Conservation (phyloP, 1,284 basidiomycete genomes). For the Ustilago vetiveriae region DNA sequence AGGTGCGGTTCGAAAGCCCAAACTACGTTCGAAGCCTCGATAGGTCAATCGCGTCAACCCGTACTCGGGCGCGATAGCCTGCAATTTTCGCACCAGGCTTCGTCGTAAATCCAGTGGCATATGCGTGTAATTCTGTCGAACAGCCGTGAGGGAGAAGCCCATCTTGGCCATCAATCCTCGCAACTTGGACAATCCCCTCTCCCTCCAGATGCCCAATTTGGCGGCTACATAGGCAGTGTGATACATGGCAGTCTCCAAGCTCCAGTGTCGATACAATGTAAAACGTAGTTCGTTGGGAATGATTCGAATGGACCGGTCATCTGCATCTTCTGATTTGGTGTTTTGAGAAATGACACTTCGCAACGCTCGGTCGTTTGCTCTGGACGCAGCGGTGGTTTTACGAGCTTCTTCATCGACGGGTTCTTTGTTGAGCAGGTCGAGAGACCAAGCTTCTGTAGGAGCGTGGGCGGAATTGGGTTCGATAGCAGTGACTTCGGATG, state of each 20-base stretch:
- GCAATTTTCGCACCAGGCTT: conserved; percentile 81
- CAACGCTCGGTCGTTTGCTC: conserved; percentile 5
- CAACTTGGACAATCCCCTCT: conserved; percentile 85
- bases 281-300: conserved; percentile 72
- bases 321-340: conserved; percentile 48
- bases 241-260: conserved; percentile 94
- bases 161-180: conserved; percentile 96
- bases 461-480: conserved; percentile 17
- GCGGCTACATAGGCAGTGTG: conserved; percentile 96
- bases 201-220: conserved; percentile 95
- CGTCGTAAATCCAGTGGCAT: conserved; percentile 96
- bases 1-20: conserved; percentile 85
- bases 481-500: conserved; percentile 57
- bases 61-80: conserved; percentile 92
- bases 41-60: conserved; percentile 94
- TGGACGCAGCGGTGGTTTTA: not conserved
- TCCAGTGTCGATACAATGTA: conserved; percentile 96
- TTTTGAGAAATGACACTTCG: conserved; percentile 17
- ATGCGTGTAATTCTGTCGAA: conserved; percentile 89
- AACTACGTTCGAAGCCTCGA: conserved; percentile 89
- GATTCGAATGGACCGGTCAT: conserved; percentile 60
- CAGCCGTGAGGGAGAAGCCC: conserved; percentile 94
- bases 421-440: conserved; percentile 23
- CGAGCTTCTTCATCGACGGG: not conserved
- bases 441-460: conserved; percentile 23